Percentiles rank a stretch among this genome's conserved stretches.
phyloP scores from a whole-genome alignment of 2,329 filamentous ascomycete genomes.

The Chaetomium sp. region DNA sequence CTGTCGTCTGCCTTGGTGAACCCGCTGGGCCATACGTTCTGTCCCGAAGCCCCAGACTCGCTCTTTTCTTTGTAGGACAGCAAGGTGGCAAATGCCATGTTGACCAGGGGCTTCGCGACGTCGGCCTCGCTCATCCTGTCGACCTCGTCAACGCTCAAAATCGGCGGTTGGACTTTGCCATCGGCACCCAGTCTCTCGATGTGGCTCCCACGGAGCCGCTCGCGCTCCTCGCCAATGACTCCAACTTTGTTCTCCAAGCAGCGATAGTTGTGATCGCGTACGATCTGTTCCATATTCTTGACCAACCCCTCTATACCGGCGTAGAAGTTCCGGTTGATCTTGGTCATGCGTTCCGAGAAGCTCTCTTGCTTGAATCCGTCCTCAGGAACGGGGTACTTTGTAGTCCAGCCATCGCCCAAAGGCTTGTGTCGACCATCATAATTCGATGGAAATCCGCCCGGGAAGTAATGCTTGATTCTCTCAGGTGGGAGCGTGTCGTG shows the following conservation, averaged over 20 bases:
- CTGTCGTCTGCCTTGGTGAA: conserved; percentile 28
- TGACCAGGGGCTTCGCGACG: conserved; percentile 47
- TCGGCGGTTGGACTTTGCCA: conserved; percentile 34
- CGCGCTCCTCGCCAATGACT: conserved; percentile 44
- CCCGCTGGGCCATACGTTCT: conserved; percentile 9
- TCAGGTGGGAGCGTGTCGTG: conserved; percentile 40
- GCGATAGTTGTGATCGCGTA: conserved; percentile 39
- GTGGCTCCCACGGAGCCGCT: conserved; percentile 24
- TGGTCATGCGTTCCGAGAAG: conserved; percentile 18
- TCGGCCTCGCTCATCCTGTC: conserved; percentile 44
- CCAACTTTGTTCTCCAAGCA: conserved; percentile 41
- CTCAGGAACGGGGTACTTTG: conserved; percentile 32
- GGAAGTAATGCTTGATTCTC: conserved; percentile 39
- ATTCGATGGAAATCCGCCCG: conserved; percentile 38
- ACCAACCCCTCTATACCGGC: conserved; percentile 43
- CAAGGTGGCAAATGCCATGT: conserved; percentile 45
- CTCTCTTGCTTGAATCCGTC: conserved; percentile 36
- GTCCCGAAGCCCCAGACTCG: not conserved
- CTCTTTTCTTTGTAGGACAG: conserved; percentile 31
- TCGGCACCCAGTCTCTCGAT: conserved; percentile 28
- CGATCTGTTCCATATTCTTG: conserved; percentile 39
- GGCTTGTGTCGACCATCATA: conserved; percentile 34
- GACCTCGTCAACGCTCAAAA: conserved; percentile 44
- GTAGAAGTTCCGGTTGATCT: conserved; percentile 45
- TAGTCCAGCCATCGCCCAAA: conserved; percentile 35